Conservation (phyloP, 2,329 filamentous ascomycete genomes). For the Aspergillus aculeatinus region DNA sequence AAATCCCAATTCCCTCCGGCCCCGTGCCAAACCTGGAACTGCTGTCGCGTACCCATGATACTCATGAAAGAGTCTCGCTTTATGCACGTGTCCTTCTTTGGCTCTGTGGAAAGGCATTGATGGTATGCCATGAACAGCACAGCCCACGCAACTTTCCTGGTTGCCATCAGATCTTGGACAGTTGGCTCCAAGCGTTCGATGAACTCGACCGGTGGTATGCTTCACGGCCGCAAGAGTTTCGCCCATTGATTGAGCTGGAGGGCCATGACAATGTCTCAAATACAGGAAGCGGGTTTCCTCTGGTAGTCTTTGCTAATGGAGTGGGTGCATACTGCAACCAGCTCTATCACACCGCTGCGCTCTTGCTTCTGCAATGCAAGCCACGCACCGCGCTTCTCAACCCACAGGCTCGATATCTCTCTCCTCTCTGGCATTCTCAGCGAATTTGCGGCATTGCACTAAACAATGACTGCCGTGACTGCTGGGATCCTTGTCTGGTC, state of each 20-base stretch:
- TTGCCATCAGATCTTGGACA: slow-evolving; percentile 12
- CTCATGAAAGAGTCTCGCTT: slow-evolving; percentile 20
- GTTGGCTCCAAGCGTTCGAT: slow-evolving; percentile 27
- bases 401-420: slow-evolving; percentile 36
- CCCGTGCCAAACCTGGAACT: slow-evolving; percentile 14
- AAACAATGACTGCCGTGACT: slow-evolving; percentile 47
- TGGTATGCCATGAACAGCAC: slow-evolving; percentile 19
- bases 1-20: slow-evolving; percentile 17
- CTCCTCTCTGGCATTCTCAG: slow-evolving; percentile 51
- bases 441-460: slow-evolving; percentile 52
- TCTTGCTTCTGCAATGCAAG: slow-evolving; percentile 53
- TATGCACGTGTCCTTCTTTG: slow-evolving; percentile 27
- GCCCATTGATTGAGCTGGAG: slow-evolving; percentile 37
- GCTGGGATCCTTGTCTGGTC: slow-evolving; percentile 52
- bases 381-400: slow-evolving; percentile 45
- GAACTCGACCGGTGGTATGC: slow-evolving; percentile 30
- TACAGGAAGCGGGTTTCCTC: slow-evolving; percentile 27
- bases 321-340: slow-evolving; percentile 51
- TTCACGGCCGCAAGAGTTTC: slow-evolving; percentile 28
- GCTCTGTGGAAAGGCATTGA: slow-evolving; percentile 26
- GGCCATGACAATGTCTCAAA: slow-evolving; percentile 25
- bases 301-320: slow-evolving; percentile 49
- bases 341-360: slow-evolving; percentile 57
- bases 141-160: slow-evolving; percentile 7
- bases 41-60: slow-evolving; percentile 14